phyloP scores from a whole-genome alignment of 768 basidiomycete genomes.

The Imleria badia region DNA sequence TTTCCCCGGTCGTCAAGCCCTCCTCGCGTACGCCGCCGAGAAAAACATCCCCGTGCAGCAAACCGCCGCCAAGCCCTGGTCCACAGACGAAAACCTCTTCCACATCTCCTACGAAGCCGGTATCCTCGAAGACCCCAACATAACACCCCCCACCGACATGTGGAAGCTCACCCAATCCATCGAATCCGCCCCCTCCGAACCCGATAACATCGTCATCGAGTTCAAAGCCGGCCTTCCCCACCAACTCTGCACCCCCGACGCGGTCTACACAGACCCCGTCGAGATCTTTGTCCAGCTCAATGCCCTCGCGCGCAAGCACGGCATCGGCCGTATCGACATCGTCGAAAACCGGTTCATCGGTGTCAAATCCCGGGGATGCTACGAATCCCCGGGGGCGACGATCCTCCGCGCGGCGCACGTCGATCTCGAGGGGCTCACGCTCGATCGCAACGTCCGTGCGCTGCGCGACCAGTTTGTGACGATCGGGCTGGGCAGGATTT shows the following conservation, averaged over 20 bases:
- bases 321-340: constrained; percentile 96
- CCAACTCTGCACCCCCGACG: constrained; percentile 51
- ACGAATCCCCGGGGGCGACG: constrained; percentile 95
- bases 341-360: constrained; percentile 99
- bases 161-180: constrained; percentile 94
- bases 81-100: constrained; percentile 99
- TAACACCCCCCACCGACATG: constrained; percentile 94
- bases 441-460: constrained; percentile 89
- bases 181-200: constrained; percentile 73
- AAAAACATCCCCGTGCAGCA: constrained; percentile 92
- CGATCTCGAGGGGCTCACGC: constrained; percentile 96
- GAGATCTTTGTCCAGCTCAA: constrained; percentile 94
- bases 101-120: constrained; percentile 99
- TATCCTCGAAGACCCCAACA: constrained; percentile 96
- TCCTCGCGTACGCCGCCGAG: constrained; percentile 85
- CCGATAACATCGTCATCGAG: constrained; percentile 82
- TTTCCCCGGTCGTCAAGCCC: constrained; percentile 92
- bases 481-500: constrained; percentile 80
- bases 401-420: constrained; percentile 95
- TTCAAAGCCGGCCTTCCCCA: constrained; percentile 86
- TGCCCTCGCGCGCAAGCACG: constrained; percentile 90
- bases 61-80: constrained; percentile 97
- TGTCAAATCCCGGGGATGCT: constrained; percentile 99
- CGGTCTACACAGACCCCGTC: constrained; percentile 85
- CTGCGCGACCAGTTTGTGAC: constrained; percentile 96